A percentile compares a stretch with the other conserved stretches of the same genome.
Evolutionary conservation across 441 rosid species (phyloP).

Genomic region (Raphanus hybrid): DNA sequence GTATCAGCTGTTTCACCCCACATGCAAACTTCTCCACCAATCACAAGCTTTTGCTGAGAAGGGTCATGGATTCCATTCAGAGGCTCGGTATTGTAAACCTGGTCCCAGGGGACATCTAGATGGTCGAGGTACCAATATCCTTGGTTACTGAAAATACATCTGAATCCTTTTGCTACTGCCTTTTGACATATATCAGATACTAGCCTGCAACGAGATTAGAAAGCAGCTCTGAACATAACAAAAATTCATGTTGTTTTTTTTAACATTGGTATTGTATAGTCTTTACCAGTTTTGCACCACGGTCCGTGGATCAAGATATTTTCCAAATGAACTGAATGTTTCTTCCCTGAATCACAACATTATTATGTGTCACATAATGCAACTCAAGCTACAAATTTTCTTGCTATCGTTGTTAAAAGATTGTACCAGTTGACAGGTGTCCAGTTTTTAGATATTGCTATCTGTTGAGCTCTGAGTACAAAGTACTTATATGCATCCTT

Average conservation of each 20-base stretch:
- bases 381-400: background rate
- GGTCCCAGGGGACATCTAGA: constrained; percentile 87
- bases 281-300: constrained; percentile 86
- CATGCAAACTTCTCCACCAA: constrained; percentile 99
- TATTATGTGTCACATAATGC: constrained; percentile 11
- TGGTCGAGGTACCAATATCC: constrained; percentile 96
- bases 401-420: constrained; percentile 12
- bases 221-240: background rate
- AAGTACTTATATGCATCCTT: constrained; percentile 85
- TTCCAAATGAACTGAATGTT: constrained; percentile 79
- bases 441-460: constrained; percentile 82
- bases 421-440: constrained; percentile 93
- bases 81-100: constrained; percentile 79
- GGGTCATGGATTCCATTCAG: constrained; percentile 65
- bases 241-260: background rate
- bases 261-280: constrained; percentile 16
- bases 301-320: constrained; percentile 69
- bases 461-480: constrained; percentile 88
- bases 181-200: constrained; percentile 81
- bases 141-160: constrained; percentile 90
- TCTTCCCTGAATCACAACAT: constrained; percentile 77
- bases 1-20: constrained; percentile 93
- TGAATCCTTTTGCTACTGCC: constrained; percentile 86
- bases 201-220: constrained; percentile 53
- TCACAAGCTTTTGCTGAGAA: constrained; percentile 70